These are phyloP conservation scores for Blastocystis sp. DNA, from an alignment of 352 stramenopile genomes.

Conservation along the genomic window DNA sequence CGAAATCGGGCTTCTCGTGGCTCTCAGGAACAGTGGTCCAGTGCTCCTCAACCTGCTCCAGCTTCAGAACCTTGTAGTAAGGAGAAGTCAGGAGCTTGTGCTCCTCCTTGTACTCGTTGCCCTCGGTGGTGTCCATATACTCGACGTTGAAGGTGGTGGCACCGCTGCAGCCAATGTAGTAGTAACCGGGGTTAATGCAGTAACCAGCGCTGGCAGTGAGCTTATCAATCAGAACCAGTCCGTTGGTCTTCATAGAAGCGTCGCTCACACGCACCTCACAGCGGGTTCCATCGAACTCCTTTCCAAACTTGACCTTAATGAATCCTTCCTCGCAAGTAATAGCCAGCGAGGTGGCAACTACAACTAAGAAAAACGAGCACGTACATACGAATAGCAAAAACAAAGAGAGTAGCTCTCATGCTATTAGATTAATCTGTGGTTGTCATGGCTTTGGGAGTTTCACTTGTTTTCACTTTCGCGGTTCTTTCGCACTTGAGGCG, in stretches of 20 bases:
- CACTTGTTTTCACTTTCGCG: no score
- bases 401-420: no score
- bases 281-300: background rate
- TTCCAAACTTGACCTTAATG: background rate
- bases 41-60: background rate
- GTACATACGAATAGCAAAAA: no score
- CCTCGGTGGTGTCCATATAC: background rate
- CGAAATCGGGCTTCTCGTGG: background rate
- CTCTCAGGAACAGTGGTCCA: background rate
- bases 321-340: slow-evolving; percentile 17
- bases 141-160: background rate
- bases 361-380: no score
- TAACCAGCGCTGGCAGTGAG: background rate
- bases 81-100: no score
- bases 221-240: background rate
- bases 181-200: slow-evolving; percentile 21
- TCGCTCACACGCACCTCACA: background rate
- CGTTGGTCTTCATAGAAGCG: background rate
- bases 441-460: no score
- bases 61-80: background rate
- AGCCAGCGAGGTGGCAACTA: no score
- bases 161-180: slow-evolving; percentile 7
- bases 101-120: no score
- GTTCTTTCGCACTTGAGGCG: no score
- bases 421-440: no score